Percentiles rank a stretch among this genome's conserved stretches.
phyloP scores from a whole-genome alignment of 306 rosid genomes.

The Lagenaria siceraria region DNA sequence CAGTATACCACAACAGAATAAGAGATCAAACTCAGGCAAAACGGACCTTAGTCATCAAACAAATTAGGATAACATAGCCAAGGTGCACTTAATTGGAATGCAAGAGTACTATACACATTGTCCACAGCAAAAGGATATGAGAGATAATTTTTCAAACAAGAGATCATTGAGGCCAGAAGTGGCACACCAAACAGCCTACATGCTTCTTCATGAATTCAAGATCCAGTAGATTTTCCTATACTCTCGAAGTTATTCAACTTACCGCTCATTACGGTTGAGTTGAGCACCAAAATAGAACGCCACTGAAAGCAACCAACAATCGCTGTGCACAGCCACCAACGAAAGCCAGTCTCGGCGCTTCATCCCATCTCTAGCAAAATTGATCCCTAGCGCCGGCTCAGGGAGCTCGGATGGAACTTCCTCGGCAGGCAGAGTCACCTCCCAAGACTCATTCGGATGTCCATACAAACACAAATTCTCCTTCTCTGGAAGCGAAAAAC shows the following conservation, averaged over 20 bases:
- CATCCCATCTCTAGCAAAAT: conserved; percentile 58
- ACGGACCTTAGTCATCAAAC: neutral
- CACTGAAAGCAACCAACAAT: conserved; percentile 50
- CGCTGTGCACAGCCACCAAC: conserved; percentile 48
- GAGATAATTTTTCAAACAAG: neutral
- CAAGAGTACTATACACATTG: neutral
- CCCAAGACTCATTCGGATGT: conserved; percentile 44
- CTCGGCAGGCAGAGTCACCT: conserved; percentile 41
- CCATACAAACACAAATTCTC: conserved; percentile 47
- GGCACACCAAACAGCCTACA: neutral
- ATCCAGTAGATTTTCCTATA: neutral
- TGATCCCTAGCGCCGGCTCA: conserved; percentile 49
- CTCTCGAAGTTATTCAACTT: neutral
- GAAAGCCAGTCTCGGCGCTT: conserved; percentile 48
- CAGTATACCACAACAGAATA: neutral
- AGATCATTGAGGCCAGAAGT: neutral
- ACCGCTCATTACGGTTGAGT: conserved; percentile 55
- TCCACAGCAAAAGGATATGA: neutral
- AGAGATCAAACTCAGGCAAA: neutral
- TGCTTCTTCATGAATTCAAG: neutral
- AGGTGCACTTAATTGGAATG: neutral
- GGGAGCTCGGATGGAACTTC: conserved; percentile 55
- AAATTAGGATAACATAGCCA: neutral
- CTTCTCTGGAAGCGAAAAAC: conserved; percentile 22
- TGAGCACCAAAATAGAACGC: conserved; percentile 53